Evolutionary conservation across 2,329 filamentous ascomycete genomes (phyloP).

Genomic region (Periglandula ipomoeae): DNA sequence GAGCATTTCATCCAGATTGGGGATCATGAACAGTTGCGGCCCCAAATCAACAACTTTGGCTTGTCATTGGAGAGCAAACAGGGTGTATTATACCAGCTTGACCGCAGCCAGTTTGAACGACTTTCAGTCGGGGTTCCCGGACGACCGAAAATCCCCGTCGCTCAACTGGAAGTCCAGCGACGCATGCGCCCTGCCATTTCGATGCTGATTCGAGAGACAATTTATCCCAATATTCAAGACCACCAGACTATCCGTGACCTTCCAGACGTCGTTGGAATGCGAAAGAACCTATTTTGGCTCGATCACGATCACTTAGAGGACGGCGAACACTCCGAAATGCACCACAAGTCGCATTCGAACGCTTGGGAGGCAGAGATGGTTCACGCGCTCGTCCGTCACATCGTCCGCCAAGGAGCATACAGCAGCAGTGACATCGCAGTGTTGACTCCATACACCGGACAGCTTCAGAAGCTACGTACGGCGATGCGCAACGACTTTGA

Average conservation of each 20-base stretch:
- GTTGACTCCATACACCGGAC: slow-evolving; percentile 55
- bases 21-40: slow-evolving; percentile 53
- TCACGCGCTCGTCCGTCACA: slow-evolving; percentile 50
- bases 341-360: slow-evolving; percentile 42
- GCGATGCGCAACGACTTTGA: slow-evolving; percentile 41
- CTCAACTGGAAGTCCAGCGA: slow-evolving; percentile 46
- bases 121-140: slow-evolving; percentile 30
- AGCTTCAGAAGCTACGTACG: slow-evolving; percentile 41
- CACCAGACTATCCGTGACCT: slow-evolving; percentile 25
- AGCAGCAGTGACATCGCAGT: slow-evolving; percentile 55
- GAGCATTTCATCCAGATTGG: slow-evolving; percentile 57
- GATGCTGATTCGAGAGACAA: slow-evolving; percentile 41
- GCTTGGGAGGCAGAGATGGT: slow-evolving; percentile 56
- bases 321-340: slow-evolving; percentile 18
- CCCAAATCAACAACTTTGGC: slow-evolving; percentile 45
- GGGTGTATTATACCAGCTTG: slow-evolving; percentile 19
- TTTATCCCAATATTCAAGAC: slow-evolving; percentile 51
- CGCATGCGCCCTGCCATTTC: slow-evolving; percentile 59
- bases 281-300: slow-evolving; percentile 49
- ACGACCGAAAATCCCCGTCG: slow-evolving; percentile 19
- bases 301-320: slow-evolving; percentile 45
- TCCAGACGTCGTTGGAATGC: slow-evolving; percentile 45
- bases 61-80: slow-evolving; percentile 40
- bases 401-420: slow-evolving; percentile 57
- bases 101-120: slow-evolving; percentile 26